Percentiles rank a stretch among this genome's conserved stretches.
Evolutionary conservation across 75 land plant genomes (phyloP).

Genomic region (Cunninghamia lanceolata): DNA sequence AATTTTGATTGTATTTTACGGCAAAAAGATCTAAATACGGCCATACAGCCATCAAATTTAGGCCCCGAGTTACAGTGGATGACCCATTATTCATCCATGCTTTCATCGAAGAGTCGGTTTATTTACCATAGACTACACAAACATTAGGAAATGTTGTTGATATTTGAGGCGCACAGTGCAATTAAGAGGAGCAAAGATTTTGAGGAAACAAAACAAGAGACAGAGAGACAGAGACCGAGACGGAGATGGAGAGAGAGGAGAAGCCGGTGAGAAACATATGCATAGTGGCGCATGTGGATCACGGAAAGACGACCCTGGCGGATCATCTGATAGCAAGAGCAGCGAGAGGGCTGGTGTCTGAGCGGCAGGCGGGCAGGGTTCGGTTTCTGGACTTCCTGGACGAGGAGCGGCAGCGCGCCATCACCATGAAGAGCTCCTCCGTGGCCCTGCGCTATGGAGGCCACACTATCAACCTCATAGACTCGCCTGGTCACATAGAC

Average conservation of each 20-base stretch:
- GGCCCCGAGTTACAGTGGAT: no score
- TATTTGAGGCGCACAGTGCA: no score
- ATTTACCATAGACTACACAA: no score
- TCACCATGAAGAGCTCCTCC: conserved; percentile 96
- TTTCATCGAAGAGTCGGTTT: no score
- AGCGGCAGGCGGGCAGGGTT: conserved; percentile 73
- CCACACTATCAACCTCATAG: conserved; percentile 71
- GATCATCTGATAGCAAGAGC: conserved; percentile 83
- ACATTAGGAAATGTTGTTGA: no score
- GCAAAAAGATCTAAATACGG: no score
- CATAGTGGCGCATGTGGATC: conserved; percentile 94
- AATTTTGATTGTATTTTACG: no score
- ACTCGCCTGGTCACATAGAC: conserved; percentile 96
- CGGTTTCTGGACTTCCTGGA: conserved; percentile 81
- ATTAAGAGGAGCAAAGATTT: no score
- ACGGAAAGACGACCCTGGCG: conserved; percentile 92
- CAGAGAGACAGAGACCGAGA: no score
- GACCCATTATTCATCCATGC: no score
- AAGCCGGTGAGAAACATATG: conserved; percentile 69
- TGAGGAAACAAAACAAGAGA: background rate
- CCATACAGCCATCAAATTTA: no score
- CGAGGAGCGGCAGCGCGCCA: conserved; percentile 90
- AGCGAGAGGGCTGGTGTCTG: conserved; percentile 73
- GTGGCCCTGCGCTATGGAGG: conserved; percentile 52
- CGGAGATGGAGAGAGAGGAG: background rate